Percentiles rank a stretch among this genome's conserved stretches.
These are phyloP conservation scores for Pseudoturritis turrita DNA, from an alignment of 345 rosid species.

Conservation along the genomic window DNA sequence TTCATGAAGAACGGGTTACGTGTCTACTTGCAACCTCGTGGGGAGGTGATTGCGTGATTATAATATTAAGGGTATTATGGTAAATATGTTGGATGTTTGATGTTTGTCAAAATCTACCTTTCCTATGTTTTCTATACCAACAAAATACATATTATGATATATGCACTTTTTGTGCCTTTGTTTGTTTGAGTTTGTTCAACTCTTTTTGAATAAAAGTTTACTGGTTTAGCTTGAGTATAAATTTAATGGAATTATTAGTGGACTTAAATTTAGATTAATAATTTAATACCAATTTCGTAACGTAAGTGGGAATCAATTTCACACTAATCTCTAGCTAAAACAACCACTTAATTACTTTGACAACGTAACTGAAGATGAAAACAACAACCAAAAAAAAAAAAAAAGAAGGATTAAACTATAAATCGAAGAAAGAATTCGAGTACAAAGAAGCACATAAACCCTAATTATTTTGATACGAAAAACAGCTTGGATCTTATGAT, in stretches of 20 bases:
- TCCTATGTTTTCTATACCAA: constrained; percentile 19
- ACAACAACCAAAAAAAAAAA: not conserved
- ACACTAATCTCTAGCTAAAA: not conserved
- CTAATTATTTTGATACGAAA: constrained; percentile 5
- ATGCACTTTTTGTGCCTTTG: constrained; percentile 22
- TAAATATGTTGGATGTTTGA: constrained; percentile 4
- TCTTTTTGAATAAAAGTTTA: constrained; percentile 18
- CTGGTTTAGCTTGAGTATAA: not conserved
- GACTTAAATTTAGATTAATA: not conserved
- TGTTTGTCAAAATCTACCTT: constrained; percentile 20
- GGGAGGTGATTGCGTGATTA: constrained; percentile 15
- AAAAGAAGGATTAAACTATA: not conserved
- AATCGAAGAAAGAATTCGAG: not conserved
- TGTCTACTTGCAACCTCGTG: constrained; percentile 72
- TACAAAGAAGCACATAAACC: constrained; percentile 8
- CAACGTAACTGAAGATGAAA: constrained; percentile 2
- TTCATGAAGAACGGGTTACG: constrained; percentile 88
- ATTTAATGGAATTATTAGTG: not conserved
- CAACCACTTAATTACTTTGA: not conserved
- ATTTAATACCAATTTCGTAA: constrained; percentile 1
- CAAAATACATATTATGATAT: constrained; percentile 7
- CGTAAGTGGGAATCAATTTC: constrained; percentile 16
- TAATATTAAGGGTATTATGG: not conserved
- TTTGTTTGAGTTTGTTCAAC: constrained; percentile 30
- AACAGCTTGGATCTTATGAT: not conserved